A percentile compares a stretch with the other conserved stretches of the same genome.
phyloP scores from a whole-genome alignment of 768 basidiomycete genomes.

The Gymnopilus junonius region DNA sequence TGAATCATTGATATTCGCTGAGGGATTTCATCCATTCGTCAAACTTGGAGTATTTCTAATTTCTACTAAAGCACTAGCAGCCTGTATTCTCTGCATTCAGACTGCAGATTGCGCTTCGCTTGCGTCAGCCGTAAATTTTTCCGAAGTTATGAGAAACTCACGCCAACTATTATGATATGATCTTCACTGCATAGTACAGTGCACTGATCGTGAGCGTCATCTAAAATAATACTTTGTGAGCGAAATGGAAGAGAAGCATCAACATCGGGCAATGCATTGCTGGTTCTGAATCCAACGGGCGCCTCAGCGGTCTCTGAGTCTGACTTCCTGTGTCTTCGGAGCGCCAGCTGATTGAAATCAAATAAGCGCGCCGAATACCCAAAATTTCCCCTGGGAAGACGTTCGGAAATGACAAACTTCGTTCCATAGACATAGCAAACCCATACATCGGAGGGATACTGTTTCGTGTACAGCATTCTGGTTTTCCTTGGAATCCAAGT shows the following conservation, averaged over 20 bases:
- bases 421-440: slow-evolving; percentile 62
- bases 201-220: slow-evolving; percentile 24
- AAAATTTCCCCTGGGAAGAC: slow-evolving; percentile 11
- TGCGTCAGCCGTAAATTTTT: slow-evolving; percentile 8
- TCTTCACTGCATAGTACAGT: slow-evolving; percentile 62
- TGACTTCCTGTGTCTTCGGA: slow-evolving; percentile 30
- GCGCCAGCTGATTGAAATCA: slow-evolving; percentile 55
- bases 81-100: slow-evolving; percentile 27
- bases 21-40: slow-evolving; percentile 4
- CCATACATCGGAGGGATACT: slow-evolving; percentile 48
- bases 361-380: slow-evolving; percentile 40
- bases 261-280: slow-evolving; percentile 47
- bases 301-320: slow-evolving; percentile 2
- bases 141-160: slow-evolving; percentile 29
- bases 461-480: slow-evolving; percentile 41
- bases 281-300: slow-evolving; percentile 19
- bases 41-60: background rate
- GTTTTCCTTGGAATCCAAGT: slow-evolving; percentile 56
- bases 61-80: slow-evolving; percentile 33
- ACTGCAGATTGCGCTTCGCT: slow-evolving; percentile 5
- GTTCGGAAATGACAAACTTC: slow-evolving; percentile 39
- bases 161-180: slow-evolving; percentile 54
- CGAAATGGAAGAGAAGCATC: slow-evolving; percentile 52
- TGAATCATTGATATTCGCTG: background rate
- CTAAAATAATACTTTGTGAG: slow-evolving; percentile 32